Evolutionary conservation across 2,329 filamentous ascomycete species (phyloP).

Genomic region (Fusarium ramigenum): DNA sequence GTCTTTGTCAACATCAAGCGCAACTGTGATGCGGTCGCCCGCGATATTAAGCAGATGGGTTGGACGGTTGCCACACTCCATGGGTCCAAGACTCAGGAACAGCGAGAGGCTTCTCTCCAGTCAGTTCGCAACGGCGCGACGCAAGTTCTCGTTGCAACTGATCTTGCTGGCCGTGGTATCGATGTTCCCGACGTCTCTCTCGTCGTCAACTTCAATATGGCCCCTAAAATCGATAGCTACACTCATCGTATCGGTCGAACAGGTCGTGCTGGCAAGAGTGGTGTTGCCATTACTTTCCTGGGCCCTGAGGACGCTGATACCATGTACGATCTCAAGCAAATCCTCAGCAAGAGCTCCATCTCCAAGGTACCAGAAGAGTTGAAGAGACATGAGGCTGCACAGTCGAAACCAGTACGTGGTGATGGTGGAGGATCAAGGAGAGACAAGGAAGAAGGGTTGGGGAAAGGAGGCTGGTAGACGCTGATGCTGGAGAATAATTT

Average conservation of each 20-base stretch:
- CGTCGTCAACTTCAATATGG: constrained; percentile 99
- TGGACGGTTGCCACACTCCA: constrained; percentile 91
- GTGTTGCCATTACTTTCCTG: constrained; percentile 95
- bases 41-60: constrained; percentile 94
- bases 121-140: constrained; percentile 83
- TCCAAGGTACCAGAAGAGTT: constrained; percentile 92
- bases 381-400: constrained; percentile 87
- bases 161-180: constrained; percentile 96
- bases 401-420: constrained; percentile 73
- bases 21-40: constrained; percentile 94
- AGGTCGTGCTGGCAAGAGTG: constrained; percentile 95
- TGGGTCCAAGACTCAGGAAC: constrained; percentile 96
- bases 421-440: constrained; percentile 43
- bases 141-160: constrained; percentile 93
- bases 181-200: constrained; percentile 94
- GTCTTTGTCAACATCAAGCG: constrained; percentile 99
- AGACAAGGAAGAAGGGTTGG: constrained; percentile 43
- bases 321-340: constrained; percentile 94
- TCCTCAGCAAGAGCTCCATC: constrained; percentile 89
- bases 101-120: constrained; percentile 90
- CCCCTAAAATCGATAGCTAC: constrained; percentile 89
- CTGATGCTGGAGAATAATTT: neutral
- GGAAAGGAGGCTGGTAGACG: constrained; percentile 39
- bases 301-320: constrained; percentile 90
- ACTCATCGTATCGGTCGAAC: constrained; percentile 97